These are phyloP conservation scores for Pseudognaphalium luteoalbum DNA, from an alignment of 129 eudicot species.

Conservation along the genomic window DNA sequence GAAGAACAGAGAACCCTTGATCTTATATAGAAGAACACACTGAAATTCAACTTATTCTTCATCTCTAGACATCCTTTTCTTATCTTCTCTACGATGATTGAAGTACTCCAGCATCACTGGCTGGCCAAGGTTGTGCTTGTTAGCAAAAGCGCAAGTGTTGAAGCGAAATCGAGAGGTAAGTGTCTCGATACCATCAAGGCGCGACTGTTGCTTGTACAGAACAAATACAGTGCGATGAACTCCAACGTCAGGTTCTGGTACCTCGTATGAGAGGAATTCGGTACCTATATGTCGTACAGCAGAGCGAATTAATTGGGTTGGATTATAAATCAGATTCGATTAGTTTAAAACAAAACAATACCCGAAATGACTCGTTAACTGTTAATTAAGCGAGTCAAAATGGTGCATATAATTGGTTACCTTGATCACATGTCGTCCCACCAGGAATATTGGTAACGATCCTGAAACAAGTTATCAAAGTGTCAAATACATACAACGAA, in stretches of 20 bases:
- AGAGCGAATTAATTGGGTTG: neutral
- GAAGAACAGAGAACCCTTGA: neutral
- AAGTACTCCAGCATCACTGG: conserved; percentile 6
- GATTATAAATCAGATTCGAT: neutral
- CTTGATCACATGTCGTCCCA: conserved; percentile 15
- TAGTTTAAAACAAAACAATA: too few species aligned
- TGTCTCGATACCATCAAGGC: neutral
- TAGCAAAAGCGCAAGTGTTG: conserved; percentile 7
- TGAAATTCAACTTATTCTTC: neutral
- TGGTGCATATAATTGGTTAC: neutral
- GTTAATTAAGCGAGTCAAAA: too few species aligned
- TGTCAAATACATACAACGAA: neutral
- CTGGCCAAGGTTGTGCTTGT: conserved; percentile 17
- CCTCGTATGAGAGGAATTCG: conserved; percentile 10
- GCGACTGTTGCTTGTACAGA: conserved; percentile 13
- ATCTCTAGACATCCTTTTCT: conserved; percentile 7
- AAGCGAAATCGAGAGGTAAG: conserved; percentile 16
- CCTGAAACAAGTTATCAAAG: conserved; percentile 17
- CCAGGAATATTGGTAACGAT: conserved; percentile 25
- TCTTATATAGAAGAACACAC: neutral
- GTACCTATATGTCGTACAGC: conserved; percentile 3
- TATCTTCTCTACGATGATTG: neutral
- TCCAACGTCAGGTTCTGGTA: conserved; percentile 11
- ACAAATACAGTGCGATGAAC: conserved; percentile 11
- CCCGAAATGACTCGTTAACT: neutral